Evolutionary conservation across 1,284 basidiomycete genomes (phyloP).

Genomic region (Tremellales sp.): DNA sequence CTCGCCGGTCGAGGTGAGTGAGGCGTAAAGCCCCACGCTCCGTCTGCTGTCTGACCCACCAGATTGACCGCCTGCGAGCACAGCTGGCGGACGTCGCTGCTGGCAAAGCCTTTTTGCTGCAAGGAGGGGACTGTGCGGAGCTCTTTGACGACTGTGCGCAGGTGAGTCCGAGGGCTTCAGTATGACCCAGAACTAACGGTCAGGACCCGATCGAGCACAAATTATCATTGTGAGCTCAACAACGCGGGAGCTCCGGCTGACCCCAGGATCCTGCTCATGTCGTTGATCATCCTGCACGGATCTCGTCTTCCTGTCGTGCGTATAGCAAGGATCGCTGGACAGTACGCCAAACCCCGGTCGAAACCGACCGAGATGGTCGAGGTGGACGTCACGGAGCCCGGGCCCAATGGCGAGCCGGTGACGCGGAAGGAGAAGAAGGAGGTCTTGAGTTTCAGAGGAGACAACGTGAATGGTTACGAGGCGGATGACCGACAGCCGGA

Average conservation of each 20-base stretch:
- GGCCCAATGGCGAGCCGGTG: conserved; percentile 29
- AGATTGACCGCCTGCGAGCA: conserved; percentile 82
- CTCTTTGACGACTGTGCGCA: conserved; percentile 86
- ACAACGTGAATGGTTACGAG: conserved; percentile 86
- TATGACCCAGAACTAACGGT: background rate
- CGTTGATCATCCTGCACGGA: conserved; percentile 90
- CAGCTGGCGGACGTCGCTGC: conserved; percentile 75
- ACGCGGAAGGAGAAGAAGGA: conserved; percentile 36
- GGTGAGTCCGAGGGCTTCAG: conserved; percentile 51
- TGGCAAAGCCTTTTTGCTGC: conserved; percentile 89
- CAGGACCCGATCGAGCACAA: conserved; percentile 91
- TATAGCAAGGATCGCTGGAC: conserved; percentile 87
- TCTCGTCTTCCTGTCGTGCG: conserved; percentile 86
- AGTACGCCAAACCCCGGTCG: conserved; percentile 93
- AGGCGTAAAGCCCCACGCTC: background rate
- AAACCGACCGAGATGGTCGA: conserved; percentile 70
- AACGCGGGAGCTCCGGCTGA: background rate
- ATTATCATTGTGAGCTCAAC: conserved; percentile 62
- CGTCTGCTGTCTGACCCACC: background rate
- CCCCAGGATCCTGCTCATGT: conserved; percentile 78
- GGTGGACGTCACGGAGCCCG: conserved; percentile 55
- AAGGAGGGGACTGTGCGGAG: conserved; percentile 96
- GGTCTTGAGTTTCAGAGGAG: conserved; percentile 62
- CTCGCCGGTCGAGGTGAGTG: conserved; percentile 73
- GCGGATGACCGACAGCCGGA: conserved; percentile 72